These are phyloP conservation scores for Leccinum truebloodii DNA, from an alignment of 768 basidiomycete species.

Conservation along the genomic window DNA sequence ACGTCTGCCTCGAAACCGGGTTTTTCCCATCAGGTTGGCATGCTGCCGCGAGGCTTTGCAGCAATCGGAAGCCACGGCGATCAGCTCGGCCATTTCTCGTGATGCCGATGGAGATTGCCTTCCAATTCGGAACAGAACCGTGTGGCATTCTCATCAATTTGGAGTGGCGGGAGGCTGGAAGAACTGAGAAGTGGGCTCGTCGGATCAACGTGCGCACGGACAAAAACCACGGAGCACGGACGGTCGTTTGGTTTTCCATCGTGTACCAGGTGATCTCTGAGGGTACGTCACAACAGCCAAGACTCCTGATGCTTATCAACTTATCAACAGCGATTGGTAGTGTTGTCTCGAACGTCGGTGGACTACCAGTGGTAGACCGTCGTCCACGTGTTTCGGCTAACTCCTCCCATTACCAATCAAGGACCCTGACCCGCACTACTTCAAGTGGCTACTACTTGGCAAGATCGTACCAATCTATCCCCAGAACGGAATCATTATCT, in stretches of 20 bases:
- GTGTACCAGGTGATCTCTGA: slow-evolving; percentile 89
- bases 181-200: slow-evolving; percentile 37
- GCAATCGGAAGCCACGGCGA: neutral
- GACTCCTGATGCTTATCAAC: slow-evolving; percentile 56
- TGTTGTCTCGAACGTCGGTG: too few relatives aligned
- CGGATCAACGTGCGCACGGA: slow-evolving; percentile 70
- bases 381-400: too few relatives aligned
- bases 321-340: neutral
- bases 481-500: neutral
- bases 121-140: neutral
- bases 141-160: neutral
- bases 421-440: neutral
- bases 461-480: neutral
- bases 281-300: neutral
- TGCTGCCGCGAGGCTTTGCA: neutral
- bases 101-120: neutral
- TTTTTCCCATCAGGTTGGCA: neutral
- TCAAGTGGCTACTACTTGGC: neutral
- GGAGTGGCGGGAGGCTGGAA: slow-evolving; percentile 29
- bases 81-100: neutral
- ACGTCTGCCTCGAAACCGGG: too few relatives aligned
- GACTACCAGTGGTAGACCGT: neutral
- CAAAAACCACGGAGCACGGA: slow-evolving; percentile 79
- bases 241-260: slow-evolving; percentile 73
- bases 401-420: neutral